These are phyloP conservation scores for Aspergillus ochraceus DNA, from an alignment of 2,329 filamentous ascomycete species.

Conservation along the genomic window DNA sequence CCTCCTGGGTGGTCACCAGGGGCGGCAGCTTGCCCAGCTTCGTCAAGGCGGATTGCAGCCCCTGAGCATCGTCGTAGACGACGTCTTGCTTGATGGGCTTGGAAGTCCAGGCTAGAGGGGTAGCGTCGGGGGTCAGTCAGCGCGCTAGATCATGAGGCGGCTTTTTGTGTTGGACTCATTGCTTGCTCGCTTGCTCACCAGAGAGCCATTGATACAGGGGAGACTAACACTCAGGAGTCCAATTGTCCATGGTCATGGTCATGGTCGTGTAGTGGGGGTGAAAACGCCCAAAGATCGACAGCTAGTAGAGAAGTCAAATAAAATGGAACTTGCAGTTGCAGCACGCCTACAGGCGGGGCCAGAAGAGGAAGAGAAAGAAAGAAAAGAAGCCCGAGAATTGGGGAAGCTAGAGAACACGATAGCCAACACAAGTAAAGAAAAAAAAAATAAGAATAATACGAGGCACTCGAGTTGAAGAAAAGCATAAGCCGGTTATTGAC, in stretches of 20 bases:
- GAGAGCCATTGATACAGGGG: neutral
- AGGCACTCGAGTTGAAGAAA: constrained; percentile 2
- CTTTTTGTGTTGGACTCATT: neutral
- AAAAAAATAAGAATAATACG: neutral
- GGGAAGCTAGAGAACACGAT: too few species aligned
- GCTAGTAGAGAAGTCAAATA: neutral
- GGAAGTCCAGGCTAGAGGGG: constrained; percentile 21
- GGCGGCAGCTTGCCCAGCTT: constrained; percentile 49
- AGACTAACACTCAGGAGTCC: constrained; percentile 19
- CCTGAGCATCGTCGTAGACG: constrained; percentile 44
- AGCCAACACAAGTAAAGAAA: neutral
- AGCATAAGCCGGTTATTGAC: constrained; percentile 14
- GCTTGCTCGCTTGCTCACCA: too few species aligned
- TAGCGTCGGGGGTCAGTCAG: neutral
- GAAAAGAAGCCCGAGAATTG: neutral
- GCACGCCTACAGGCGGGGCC: neutral
- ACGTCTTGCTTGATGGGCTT: constrained; percentile 28
- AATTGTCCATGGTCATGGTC: constrained; percentile 13
- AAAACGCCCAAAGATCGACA: neutral
- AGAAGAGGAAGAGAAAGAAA: neutral
- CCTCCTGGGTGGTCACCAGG: constrained; percentile 48
- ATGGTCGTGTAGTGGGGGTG: neutral
- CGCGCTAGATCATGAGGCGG: neutral
- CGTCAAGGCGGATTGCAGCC: constrained; percentile 39
- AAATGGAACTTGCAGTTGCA: neutral